phyloP scores from a whole-genome alignment of 2,329 filamentous ascomycete species.

The Aspergillus fumigatus region DNA sequence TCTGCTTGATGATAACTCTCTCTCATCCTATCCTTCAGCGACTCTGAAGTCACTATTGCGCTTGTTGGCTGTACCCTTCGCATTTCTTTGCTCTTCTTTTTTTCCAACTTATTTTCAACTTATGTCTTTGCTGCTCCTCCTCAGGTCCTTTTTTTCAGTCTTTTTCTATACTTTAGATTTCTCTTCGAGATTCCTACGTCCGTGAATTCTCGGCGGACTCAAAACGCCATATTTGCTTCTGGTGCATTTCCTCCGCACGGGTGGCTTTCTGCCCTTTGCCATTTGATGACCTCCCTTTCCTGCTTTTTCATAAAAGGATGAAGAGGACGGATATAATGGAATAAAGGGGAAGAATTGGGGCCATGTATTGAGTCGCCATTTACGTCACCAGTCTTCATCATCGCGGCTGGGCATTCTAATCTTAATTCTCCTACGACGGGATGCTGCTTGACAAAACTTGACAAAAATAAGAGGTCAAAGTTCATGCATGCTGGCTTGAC shows the following conservation, averaged over 20 bases:
- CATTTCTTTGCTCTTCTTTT: neutral
- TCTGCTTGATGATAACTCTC: neutral
- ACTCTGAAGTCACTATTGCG: neutral
- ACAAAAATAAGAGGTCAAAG: neutral
- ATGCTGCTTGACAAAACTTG: neutral
- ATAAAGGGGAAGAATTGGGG: neutral
- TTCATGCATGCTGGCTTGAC: neutral
- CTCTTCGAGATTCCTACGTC: neutral
- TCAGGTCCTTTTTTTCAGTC: neutral
- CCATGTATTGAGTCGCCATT: neutral
- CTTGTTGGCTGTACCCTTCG: neutral
- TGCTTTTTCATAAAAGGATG: neutral
- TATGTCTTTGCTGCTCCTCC: neutral
- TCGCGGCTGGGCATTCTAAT: neutral
- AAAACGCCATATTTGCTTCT: neutral
- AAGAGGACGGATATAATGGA: neutral
- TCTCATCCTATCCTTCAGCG: neutral
- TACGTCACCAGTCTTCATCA: neutral
- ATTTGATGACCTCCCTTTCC: neutral
- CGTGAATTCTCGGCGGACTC: neutral
- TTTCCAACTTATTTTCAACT: neutral
- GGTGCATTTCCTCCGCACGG: neutral
- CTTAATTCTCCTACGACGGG: neutral
- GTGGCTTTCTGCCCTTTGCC: neutral
- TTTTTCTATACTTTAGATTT: neutral